Evolutionary conservation across 2,329 filamentous ascomycete species (phyloP).

Genomic region (Aureobasidium sp.): DNA sequence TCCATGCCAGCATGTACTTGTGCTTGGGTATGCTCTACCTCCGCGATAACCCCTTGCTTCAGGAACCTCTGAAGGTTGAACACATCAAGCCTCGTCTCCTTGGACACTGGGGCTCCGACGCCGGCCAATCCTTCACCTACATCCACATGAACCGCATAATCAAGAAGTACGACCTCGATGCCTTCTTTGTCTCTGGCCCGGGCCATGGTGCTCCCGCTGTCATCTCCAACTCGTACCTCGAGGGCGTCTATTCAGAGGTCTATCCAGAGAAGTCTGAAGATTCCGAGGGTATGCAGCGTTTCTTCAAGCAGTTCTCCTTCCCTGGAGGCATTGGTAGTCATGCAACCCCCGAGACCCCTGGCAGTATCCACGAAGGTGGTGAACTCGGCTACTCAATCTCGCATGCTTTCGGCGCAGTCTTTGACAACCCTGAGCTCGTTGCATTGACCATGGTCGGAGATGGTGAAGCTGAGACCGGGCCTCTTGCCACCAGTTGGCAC

Average conservation of each 20-base stretch:
- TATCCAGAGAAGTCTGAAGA: conserved; percentile 68
- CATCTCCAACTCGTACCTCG: conserved; percentile 68
- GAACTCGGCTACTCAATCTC: conserved; percentile 77
- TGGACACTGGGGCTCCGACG: conserved; percentile 72
- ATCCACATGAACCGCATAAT: conserved; percentile 78
- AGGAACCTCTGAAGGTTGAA: conserved; percentile 59
- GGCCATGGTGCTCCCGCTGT: conserved; percentile 73
- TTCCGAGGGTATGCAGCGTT: conserved; percentile 60
- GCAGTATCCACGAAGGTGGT: conserved; percentile 70
- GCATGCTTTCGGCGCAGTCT: conserved; percentile 71
- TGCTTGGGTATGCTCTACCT: conserved; percentile 77
- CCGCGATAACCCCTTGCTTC: conserved; percentile 63
- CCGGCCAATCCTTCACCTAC: conserved; percentile 75
- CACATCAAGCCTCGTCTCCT: conserved; percentile 68
- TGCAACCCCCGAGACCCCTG: conserved; percentile 71
- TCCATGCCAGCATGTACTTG: conserved; percentile 67
- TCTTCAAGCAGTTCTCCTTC: conserved; percentile 81
- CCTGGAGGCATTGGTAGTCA: conserved; percentile 72
- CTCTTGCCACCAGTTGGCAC: conserved; percentile 73
- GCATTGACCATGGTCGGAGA: conserved; percentile 73
- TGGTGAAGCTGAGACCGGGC: conserved; percentile 74
- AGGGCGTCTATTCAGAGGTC: conserved; percentile 70
- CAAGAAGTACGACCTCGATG: conserved; percentile 69
- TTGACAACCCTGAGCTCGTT: conserved; percentile 67
- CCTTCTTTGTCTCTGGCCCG: conserved; percentile 67